Percentiles rank a stretch among this genome's conserved stretches.
Conservation (phyloP, 2,329 filamentous ascomycete species). For the Biscogniauxia mediterranea region DNA sequence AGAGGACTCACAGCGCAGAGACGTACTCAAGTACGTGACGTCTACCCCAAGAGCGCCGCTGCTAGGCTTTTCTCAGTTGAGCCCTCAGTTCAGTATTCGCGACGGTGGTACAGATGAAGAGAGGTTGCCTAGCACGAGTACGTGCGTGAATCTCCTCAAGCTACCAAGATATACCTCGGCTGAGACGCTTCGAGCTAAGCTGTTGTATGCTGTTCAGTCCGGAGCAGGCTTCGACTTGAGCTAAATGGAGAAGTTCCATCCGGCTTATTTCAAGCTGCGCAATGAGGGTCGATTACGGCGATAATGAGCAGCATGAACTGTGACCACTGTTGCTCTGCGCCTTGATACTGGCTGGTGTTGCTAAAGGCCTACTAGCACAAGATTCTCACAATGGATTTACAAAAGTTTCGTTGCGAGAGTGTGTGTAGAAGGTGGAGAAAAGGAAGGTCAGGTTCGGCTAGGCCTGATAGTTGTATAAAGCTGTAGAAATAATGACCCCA, state of each 20-base stretch:
- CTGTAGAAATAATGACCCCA: background rate
- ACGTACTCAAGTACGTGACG: constrained; percentile 93
- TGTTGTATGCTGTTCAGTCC: constrained; percentile 85
- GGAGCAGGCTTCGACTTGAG: constrained; percentile 90
- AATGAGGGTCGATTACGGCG: background rate
- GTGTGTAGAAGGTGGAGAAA: background rate
- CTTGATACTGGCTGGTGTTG: background rate
- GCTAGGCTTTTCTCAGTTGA: constrained; percentile 82
- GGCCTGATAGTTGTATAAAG: background rate
- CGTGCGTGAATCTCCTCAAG: constrained; percentile 93
- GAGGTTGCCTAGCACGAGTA: constrained; percentile 87
- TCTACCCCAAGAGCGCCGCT: constrained; percentile 88
- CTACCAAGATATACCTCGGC: constrained; percentile 76
- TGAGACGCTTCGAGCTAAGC: constrained; percentile 67
- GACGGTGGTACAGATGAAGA: constrained; percentile 76
- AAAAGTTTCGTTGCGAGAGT: background rate
- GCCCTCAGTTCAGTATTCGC: constrained; percentile 83
- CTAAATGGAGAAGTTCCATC: constrained; percentile 31
- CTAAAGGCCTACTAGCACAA: background rate
- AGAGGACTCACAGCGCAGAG: constrained; percentile 72
- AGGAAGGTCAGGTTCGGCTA: background rate
- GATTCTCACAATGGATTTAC: background rate
- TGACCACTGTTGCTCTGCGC: background rate
- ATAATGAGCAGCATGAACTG: background rate
- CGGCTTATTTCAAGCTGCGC: background rate